Conservation (phyloP, 306 rosid species). For the Lagenaria siceraria region DNA sequence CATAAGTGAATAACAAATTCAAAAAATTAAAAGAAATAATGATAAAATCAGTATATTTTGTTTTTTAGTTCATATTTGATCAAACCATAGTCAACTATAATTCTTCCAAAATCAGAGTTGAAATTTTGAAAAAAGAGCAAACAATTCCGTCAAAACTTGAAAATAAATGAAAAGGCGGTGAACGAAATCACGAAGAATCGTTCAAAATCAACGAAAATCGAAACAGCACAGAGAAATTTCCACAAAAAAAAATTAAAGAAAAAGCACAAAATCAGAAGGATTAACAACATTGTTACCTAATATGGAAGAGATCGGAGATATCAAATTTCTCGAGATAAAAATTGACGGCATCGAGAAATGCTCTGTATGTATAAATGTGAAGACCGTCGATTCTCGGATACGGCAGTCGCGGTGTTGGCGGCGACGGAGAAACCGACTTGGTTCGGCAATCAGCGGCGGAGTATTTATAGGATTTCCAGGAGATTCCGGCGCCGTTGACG, state of each 20-base stretch:
- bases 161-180: neutral
- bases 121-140: neutral
- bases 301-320: constrained; percentile 46
- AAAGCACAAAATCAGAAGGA: neutral
- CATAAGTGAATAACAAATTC: neutral
- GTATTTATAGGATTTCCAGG: constrained; percentile 34
- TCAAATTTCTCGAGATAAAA: constrained; percentile 31
- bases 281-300: constrained; percentile 18
- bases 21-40: neutral
- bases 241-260: neutral
- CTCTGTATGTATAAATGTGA: constrained; percentile 35
- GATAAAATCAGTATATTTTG: neutral
- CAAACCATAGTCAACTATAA: neutral
- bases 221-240: neutral
- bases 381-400: constrained; percentile 43
- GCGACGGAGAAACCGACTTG: neutral
- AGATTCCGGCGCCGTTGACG: neutral
- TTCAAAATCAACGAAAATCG: constrained; percentile 5
- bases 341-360: constrained; percentile 36
- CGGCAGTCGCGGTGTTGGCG: constrained; percentile 33
- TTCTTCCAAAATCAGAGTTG: neutral
- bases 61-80: neutral
- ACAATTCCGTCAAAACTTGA: neutral
- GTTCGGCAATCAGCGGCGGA: constrained; percentile 16
- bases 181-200: neutral